Evolutionary conservation across 1,139 yeast genomes (phyloP), one percentile per base, ranked within the genome.

Genomic region (Candida pseudoviswanathii): DNA sequence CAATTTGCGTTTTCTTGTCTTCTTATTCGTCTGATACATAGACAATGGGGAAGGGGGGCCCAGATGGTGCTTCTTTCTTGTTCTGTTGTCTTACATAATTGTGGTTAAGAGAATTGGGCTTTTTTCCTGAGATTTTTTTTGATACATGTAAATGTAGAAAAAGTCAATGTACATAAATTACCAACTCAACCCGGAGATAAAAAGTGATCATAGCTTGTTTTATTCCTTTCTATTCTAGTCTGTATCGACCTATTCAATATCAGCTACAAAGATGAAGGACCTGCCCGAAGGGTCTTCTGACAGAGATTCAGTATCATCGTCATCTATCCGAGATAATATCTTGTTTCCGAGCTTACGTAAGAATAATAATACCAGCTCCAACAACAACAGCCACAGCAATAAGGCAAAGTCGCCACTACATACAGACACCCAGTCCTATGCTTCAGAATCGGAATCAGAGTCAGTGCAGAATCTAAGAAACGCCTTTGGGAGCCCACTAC

Each of bases 381-480:
- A 33, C 8, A 27, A 27, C 30, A 27, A 27, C 30, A 27, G 6
- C 30, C 6, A 27, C 30, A 27, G 30, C 30, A 27, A 27, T 8
- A 27, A 27, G 30, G 16, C 16, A 16, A 16, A 16, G 16, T 16
- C 34, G 25, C 27, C 22, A 36, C 8, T 11, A 24, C 40, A 36
- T 24, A 16, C 47, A 9, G 46, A 44, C 7, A 30, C n/a, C 9
- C 46, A 41, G 5, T 41, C 52, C 8, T n/a, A 29, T 24, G 33
- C 24, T 11, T 47, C 49, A 27, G 42, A 41, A 27, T 30, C 47
- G 8, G 34, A 42, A 48, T 33, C 43, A 21, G 43, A 30, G 24
- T 41, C 43, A n/a, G 32, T 46, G 37, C 45, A 41, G 25, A 43
- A 44, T 42, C 47, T 55, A n/a, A 41, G 52, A 40, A 40, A 51